Conservation (phyloP, 164 flowering plant species). For the Hamamelis virginiana region DNA sequence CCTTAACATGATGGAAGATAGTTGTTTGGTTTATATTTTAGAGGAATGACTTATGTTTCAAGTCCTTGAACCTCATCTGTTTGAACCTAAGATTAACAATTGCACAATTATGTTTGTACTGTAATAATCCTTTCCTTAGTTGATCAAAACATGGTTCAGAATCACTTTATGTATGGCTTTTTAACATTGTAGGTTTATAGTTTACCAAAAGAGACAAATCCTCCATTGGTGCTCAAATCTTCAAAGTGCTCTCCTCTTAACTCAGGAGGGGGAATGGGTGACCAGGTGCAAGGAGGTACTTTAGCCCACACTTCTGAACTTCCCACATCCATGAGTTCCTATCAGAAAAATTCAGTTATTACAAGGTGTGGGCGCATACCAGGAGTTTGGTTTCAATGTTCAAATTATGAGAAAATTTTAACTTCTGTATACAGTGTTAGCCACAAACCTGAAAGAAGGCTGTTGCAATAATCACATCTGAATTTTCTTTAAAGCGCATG, state of each 20-base stretch:
- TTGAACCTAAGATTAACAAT: not conserved
- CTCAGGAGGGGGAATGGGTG: constrained; percentile 89
- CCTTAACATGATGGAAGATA: not conserved
- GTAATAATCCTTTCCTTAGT: not conserved
- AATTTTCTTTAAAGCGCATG: constrained; percentile 72
- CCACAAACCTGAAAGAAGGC: constrained; percentile 77
- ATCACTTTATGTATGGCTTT: not conserved
- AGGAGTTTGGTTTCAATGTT: not conserved
- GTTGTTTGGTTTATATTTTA: not conserved
- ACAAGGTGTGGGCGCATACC: not conserved
- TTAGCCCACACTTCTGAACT: constrained; percentile 49
- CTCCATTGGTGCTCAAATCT: constrained; percentile 83
- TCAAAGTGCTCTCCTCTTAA: constrained; percentile 73
- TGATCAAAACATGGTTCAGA: not conserved
- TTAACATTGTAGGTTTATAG: not conserved
- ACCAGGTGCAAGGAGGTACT: constrained; percentile 83
- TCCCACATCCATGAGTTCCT: constrained; percentile 81
- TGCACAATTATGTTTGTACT: not conserved
- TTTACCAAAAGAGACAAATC: constrained; percentile 84
- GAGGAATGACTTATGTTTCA: not conserved
- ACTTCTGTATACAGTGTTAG: not conserved
- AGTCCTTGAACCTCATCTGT: not conserved
- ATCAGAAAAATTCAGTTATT: not conserved
- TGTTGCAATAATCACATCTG: constrained; percentile 76
- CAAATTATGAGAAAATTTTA: not conserved